These are phyloP conservation scores for Dactylellina parvicollis DNA, from an alignment of 2,329 filamentous ascomycete species.

Conservation along the genomic window DNA sequence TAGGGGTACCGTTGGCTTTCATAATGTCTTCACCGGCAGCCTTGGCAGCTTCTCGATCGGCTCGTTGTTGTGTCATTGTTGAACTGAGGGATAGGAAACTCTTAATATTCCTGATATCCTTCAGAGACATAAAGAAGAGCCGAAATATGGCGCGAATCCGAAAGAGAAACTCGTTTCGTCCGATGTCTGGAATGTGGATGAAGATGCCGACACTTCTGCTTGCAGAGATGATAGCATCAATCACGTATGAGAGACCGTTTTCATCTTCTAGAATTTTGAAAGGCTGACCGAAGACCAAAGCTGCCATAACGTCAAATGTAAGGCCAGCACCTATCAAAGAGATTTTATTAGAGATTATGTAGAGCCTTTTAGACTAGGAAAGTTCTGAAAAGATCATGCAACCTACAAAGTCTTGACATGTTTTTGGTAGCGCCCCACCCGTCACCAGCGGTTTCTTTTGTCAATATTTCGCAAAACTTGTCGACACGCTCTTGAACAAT, in stretches of 20 bases:
- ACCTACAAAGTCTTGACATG: slow-evolving; percentile 66
- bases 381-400: not conserved
- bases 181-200: slow-evolving; percentile 27
- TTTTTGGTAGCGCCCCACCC: slow-evolving; percentile 70
- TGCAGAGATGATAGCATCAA: slow-evolving; percentile 38
- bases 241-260: slow-evolving; percentile 68
- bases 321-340: slow-evolving; percentile 51
- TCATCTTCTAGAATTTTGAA: slow-evolving; percentile 65
- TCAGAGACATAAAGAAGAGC: not conserved
- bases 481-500: slow-evolving; percentile 74
- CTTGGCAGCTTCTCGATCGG: slow-evolving; percentile 18
- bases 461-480: slow-evolving; percentile 71
- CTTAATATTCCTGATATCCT: slow-evolving; percentile 54
- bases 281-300: slow-evolving; percentile 66
- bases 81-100: slow-evolving; percentile 27
- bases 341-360: not conserved
- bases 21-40: slow-evolving; percentile 58
- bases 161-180: slow-evolving; percentile 38
- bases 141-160: slow-evolving; percentile 29
- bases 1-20: slow-evolving; percentile 72
- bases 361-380: not conserved
- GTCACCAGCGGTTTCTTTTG: slow-evolving; percentile 63
- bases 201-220: slow-evolving; percentile 33
- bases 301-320: slow-evolving; percentile 67
- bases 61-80: slow-evolving; percentile 21